Evolutionary conservation across 2,329 filamentous ascomycete genomes (phyloP), one percentile per base, ranked within the genome.

Genomic region (Alternaria conjuncta): DNA sequence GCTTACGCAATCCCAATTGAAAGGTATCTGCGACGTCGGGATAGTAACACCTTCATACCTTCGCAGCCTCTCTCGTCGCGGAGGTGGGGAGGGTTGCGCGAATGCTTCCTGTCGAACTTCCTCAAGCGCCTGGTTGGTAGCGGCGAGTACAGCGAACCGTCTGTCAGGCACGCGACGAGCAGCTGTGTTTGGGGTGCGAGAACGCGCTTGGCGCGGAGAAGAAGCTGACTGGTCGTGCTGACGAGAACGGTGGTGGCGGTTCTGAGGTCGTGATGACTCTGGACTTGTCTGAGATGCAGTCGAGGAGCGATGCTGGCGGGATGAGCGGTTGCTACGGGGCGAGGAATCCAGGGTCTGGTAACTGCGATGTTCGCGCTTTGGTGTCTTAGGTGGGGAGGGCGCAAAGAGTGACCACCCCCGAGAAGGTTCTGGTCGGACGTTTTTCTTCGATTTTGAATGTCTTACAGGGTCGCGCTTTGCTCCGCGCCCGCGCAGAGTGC

Each of bases 101-200:
- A 80, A 79, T 0, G 78, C 78, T 63, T 80, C 78, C 9, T 75
- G 74, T 3, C 78, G 68, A 3, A 80, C 67, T 18, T 77, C 71
- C 47, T 80, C 77, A 5, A 79, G 72, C 8, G 78, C 78, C 43
- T 75, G 73, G 45, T 79, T 79, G 5, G 78, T 80, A 6, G 77
- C 77, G 45, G 78, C 78, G 15, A 78, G 72, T 2, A 80, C 78
- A 26, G 78, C 78, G 46, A 80, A 80, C n/a, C 78, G 74, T 10
- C 77, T 65, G 45, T 80, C 78, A n/a, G 78, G 78, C 9, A 73
- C 67, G 46, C 77, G 76, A 26, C 71, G 74, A 18, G 70, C 76
- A 41, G 73, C 59, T 12, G 73, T 78, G 64, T 80, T 80, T 11
- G 78, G 75, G 20, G 75, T 76, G 4, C 72, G 69, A 30, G 75